Percentiles rank a stretch among this genome's conserved stretches.
phyloP scores from a whole-genome alignment of 1,139 yeast genomes.

The Saccharomyces hybrid region DNA sequence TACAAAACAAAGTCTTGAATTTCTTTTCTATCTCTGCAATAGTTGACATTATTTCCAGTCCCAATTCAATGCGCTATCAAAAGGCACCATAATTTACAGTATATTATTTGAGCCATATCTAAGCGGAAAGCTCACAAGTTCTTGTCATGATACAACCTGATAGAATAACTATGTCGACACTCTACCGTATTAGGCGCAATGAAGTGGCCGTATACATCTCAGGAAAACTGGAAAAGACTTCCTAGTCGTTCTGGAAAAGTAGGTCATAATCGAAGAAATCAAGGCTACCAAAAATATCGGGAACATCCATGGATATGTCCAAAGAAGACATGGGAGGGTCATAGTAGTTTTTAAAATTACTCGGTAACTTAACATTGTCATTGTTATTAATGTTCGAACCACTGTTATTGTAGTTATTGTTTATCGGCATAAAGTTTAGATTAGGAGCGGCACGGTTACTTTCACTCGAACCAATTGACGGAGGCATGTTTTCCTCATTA shows the following conservation, averaged over 20 bases:
- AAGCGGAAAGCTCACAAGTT: too few relatives aligned
- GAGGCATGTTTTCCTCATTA: not conserved
- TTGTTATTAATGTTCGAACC: not conserved
- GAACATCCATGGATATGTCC: slow-evolving; percentile 10
- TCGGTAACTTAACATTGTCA: slow-evolving; percentile 3
- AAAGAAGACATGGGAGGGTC: not conserved
- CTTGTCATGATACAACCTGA: not conserved
- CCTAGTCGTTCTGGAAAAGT: slow-evolving; percentile 18
- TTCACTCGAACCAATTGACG: not conserved
- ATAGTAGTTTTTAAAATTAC: not conserved
- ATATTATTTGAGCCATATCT: too few relatives aligned
- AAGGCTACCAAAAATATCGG: slow-evolving; percentile 20
- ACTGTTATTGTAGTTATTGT: not conserved
- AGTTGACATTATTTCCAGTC: not conserved
- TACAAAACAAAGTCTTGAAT: too few relatives aligned
- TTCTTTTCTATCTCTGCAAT: too few relatives aligned
- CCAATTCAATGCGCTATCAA: too few relatives aligned
- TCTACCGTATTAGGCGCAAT: not conserved
- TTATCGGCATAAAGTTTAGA: not conserved
- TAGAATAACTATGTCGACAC: not conserved
- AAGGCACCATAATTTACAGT: not conserved
- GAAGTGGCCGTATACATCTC: not conserved
- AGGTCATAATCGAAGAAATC: slow-evolving; percentile 27
- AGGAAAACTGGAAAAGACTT: too few relatives aligned
- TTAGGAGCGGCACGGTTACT: not conserved